phyloP scores from a whole-genome alignment of 2,329 filamentous ascomycete species.

The Paecilomyces fulvus region DNA sequence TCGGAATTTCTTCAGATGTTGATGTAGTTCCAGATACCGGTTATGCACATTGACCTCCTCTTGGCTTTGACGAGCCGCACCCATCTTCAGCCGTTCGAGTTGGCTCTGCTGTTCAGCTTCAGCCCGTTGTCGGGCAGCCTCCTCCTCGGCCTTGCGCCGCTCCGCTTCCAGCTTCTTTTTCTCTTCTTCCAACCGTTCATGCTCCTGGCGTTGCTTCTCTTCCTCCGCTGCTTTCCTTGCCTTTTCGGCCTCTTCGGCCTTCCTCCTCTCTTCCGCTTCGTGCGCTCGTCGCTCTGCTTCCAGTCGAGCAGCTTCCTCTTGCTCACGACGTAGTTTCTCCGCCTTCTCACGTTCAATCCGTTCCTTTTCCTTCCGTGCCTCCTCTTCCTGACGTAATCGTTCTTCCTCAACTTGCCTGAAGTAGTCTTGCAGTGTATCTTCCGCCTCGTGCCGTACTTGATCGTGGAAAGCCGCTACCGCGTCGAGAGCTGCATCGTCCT shows the following conservation, averaged over 20 bases:
- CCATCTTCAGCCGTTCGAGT: constrained; percentile 20
- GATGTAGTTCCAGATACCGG: constrained; percentile 52
- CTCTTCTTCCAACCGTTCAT: constrained; percentile 21
- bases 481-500: constrained; percentile 58
- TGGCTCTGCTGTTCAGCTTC: constrained; percentile 17
- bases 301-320: constrained; percentile 29
- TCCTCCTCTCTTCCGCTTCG: constrained; percentile 28
- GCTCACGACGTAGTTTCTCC: constrained; percentile 21
- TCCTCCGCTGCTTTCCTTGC: constrained; percentile 31
- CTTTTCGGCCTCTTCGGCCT: constrained; percentile 27
- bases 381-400: constrained; percentile 26
- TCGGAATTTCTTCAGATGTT: constrained; percentile 55
- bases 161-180: constrained; percentile 25
- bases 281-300: constrained; percentile 37
- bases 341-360: constrained; percentile 24
- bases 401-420: constrained; percentile 32
- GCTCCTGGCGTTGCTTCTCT: constrained; percentile 25
- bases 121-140: constrained; percentile 16
- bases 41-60: constrained; percentile 37
- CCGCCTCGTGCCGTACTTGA: constrained; percentile 49
- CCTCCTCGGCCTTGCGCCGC: constrained; percentile 19
- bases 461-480: constrained; percentile 60
- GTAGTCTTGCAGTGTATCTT: constrained; percentile 45
- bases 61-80: constrained; percentile 18
- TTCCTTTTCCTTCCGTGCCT: constrained; percentile 25